These are phyloP conservation scores for Geosmithia putterillii DNA, from an alignment of 2,329 filamentous ascomycete genomes.

Conservation along the genomic window DNA sequence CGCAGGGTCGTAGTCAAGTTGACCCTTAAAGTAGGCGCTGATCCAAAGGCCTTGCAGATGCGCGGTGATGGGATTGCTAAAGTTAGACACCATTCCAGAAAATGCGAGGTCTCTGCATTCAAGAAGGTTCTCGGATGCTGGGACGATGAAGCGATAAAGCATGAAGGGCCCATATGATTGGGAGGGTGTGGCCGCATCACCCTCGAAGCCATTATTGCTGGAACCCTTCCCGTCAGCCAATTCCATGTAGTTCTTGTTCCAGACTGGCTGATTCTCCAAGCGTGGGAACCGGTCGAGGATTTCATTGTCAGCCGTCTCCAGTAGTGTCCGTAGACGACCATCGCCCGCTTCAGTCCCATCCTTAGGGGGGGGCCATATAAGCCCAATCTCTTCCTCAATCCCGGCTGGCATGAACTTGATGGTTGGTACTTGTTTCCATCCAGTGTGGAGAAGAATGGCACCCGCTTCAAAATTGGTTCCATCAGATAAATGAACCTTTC, in stretches of 20 bases:
- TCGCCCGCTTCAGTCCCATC: constrained; percentile 3
- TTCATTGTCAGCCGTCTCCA: constrained; percentile 6
- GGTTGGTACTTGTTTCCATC: constrained; percentile 33
- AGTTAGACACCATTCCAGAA: constrained; percentile 16
- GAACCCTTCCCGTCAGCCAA: not conserved
- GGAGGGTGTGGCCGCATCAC: not conserved
- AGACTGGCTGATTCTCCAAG: constrained; percentile 8
- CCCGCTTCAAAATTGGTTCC: constrained; percentile 28
- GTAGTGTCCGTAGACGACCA: constrained; percentile 3
- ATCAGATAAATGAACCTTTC: constrained; percentile 23
- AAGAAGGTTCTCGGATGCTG: constrained; percentile 5
- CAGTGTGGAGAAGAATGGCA: constrained; percentile 36
- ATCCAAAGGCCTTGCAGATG: constrained; percentile 36
- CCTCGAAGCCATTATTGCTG: not conserved
- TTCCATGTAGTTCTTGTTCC: constrained; percentile 7
- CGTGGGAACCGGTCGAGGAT: constrained; percentile 8
- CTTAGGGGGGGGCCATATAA: not conserved
- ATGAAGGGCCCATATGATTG: not conserved
- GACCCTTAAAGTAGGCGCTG: constrained; percentile 42
- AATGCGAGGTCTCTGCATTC: constrained; percentile 16
- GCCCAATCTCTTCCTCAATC: constrained; percentile 5
- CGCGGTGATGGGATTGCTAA: constrained; percentile 20
- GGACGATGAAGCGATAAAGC: constrained; percentile 15
- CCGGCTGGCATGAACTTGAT: constrained; percentile 23
- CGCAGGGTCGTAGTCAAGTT: constrained; percentile 20